Evolutionary conservation across 345 rosid species (phyloP).

Genomic region (Syzygium grande): DNA sequence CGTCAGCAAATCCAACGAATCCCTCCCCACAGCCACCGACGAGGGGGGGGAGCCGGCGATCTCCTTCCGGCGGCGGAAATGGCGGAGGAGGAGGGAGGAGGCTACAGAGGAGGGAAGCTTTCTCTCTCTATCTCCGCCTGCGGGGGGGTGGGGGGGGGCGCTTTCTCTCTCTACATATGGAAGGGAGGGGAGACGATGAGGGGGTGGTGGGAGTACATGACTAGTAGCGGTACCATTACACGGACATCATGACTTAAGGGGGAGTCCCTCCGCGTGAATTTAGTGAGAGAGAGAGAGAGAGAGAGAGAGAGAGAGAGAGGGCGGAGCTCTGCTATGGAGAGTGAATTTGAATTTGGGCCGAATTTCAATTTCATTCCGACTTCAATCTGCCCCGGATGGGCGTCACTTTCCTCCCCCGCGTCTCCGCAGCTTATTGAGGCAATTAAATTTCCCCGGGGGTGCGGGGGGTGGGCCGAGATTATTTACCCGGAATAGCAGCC

Average conservation of each 20-base stretch:
- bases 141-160: not conserved
- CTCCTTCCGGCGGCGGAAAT: conserved; percentile 9
- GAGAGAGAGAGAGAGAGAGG: not conserved
- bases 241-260: conserved; percentile 36
- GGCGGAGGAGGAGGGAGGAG: conserved; percentile 10
- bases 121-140: conserved; percentile 10
- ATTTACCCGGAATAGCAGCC: not conserved
- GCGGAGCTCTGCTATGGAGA: not conserved
- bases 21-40: not conserved
- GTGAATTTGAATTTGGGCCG: conserved; percentile 30
- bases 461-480: not conserved
- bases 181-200: not conserved
- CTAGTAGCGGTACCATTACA: conserved; percentile 17
- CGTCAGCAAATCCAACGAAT: not conserved
- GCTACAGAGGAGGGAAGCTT: not conserved
- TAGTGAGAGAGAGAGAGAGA: not conserved
- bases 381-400: conserved; percentile 19
- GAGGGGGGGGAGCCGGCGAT: not conserved
- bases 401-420: conserved; percentile 9
- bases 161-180: conserved; percentile 16
- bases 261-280: conserved; percentile 30
- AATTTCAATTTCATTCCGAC: conserved; percentile 84
- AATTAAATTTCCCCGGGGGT: not conserved
- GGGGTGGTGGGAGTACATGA: not conserved
- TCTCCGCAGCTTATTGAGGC: conserved; percentile 28